Evolutionary conservation across 306 rosid genomes (phyloP).

Genomic region (Argentina anserina): DNA sequence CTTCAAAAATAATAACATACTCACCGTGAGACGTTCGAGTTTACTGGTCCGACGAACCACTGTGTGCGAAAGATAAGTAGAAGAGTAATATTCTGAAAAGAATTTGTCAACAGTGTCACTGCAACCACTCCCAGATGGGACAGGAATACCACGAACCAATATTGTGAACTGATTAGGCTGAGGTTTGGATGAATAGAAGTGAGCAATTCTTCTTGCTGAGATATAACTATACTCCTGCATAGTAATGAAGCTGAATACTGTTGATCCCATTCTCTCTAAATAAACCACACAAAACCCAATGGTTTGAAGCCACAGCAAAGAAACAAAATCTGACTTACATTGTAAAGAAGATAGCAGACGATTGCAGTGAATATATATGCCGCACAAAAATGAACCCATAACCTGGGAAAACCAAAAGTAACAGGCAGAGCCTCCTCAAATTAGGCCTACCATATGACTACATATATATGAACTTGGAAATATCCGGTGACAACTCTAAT

Average conservation of each 20-base stretch:
- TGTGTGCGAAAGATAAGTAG: constrained; percentile 70
- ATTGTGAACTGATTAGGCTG: constrained; percentile 58
- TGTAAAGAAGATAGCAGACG: constrained; percentile 83
- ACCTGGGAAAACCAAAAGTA: constrained; percentile 51
- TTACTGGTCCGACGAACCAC: constrained; percentile 48
- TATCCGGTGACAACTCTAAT: neutral
- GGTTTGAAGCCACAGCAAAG: constrained; percentile 7
- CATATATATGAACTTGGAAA: constrained; percentile 2
- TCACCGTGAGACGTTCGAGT: constrained; percentile 68
- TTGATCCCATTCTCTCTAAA: constrained; percentile 6
- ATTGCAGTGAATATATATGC: constrained; percentile 71
- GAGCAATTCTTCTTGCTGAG: constrained; percentile 56
- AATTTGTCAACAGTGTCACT: constrained; percentile 58
- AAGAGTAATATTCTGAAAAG: constrained; percentile 66
- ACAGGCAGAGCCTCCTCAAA: constrained; percentile 33
- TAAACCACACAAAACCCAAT: constrained; percentile 16
- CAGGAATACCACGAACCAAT: constrained; percentile 67
- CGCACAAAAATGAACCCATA: constrained; percentile 81
- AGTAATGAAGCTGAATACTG: constrained; percentile 19
- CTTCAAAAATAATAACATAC: neutral
- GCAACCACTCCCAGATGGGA: constrained; percentile 58
- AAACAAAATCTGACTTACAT: constrained; percentile 49
- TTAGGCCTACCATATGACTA: constrained; percentile 14
- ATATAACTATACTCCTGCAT: constrained; percentile 61
- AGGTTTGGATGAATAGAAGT: constrained; percentile 56